Conservation (phyloP, 352 stramenopile species). For the Globisporangium nagaii region DNA sequence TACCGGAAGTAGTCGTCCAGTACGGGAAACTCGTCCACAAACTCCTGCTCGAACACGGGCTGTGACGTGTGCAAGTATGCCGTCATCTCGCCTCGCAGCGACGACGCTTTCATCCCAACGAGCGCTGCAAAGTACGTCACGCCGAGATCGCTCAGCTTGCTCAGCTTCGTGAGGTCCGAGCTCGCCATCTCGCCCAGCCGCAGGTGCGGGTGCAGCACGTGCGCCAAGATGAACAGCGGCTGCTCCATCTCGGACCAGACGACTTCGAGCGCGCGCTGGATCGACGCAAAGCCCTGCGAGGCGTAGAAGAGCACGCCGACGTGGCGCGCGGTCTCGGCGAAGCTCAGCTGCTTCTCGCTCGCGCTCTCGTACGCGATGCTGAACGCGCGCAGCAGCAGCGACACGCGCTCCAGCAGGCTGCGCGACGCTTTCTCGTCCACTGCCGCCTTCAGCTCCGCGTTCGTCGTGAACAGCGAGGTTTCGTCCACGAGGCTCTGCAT, state of each 20-base stretch:
- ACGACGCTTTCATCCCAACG: conserved; percentile 35
- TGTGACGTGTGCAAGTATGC: conserved; percentile 62
- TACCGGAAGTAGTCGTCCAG: conserved; percentile 67
- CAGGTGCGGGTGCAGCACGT: conserved; percentile 52
- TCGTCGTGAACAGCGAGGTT: conserved; percentile 15
- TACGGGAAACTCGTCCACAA: conserved; percentile 52
- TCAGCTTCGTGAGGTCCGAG: conserved; percentile 50
- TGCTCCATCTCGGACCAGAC: conserved; percentile 56
- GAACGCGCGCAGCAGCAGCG: conserved; percentile 37
- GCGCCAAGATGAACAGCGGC: conserved; percentile 55
- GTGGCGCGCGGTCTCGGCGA: conserved; percentile 43
- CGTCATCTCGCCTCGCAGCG: conserved; percentile 54
- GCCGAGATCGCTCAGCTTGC: conserved; percentile 49
- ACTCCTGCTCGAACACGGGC: conserved; percentile 33
- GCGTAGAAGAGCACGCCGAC: conserved; percentile 37
- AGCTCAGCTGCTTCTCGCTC: conserved; percentile 9
- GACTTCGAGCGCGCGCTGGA: conserved; percentile 48
- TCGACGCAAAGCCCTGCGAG: conserved; percentile 34
- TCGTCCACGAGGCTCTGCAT: conserved; percentile 39
- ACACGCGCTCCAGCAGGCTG: conserved; percentile 31
- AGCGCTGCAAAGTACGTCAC: conserved; percentile 53
- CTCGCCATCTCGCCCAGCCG: conserved; percentile 30
- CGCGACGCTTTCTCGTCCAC: conserved; percentile 34
- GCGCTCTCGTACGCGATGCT: conserved; percentile 20
- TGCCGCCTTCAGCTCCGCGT: conserved; percentile 17